These are phyloP conservation scores for Rhodocollybia butyracea DNA, from an alignment of 768 basidiomycete species.

Conservation along the genomic window DNA sequence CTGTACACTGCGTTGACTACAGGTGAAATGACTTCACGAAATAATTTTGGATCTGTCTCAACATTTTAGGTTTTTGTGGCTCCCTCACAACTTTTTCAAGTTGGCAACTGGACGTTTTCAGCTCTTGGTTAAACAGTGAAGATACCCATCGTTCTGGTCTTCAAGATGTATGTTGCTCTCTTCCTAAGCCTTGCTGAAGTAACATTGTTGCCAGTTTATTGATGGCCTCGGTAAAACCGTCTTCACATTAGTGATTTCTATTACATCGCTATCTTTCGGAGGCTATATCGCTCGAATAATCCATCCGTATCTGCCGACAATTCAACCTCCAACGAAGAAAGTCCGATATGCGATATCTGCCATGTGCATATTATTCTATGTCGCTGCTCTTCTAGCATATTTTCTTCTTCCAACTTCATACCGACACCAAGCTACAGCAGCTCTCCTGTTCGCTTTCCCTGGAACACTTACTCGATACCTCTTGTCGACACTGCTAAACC, in stretches of 20 bases:
- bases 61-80: slow-evolving; percentile 78
- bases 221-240: slow-evolving; percentile 81
- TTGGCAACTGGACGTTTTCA: slow-evolving; percentile 89
- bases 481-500: slow-evolving; percentile 72
- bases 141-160: slow-evolving; percentile 59
- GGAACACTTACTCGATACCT: slow-evolving; percentile 84
- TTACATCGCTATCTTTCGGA: slow-evolving; percentile 80
- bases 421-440: slow-evolving; percentile 80
- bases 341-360: slow-evolving; percentile 50
- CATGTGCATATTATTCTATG: slow-evolving; percentile 65
- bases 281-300: slow-evolving; percentile 49
- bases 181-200: slow-evolving; percentile 3
- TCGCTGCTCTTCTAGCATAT: slow-evolving; percentile 74
- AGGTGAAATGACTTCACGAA: slow-evolving; percentile 38
- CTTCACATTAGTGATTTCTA: slow-evolving; percentile 73
- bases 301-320: slow-evolving; percentile 36
- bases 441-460: slow-evolving; percentile 86
- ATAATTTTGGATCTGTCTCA: not conserved
- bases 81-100: slow-evolving; percentile 95
- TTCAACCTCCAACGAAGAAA: slow-evolving; percentile 37
- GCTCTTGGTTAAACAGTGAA: slow-evolving; percentile 75
- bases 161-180: slow-evolving; percentile 53
- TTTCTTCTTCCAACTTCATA: slow-evolving; percentile 64
- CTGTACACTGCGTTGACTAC: slow-evolving; percentile 87
- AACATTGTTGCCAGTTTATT: slow-evolving; percentile 58